phyloP scores from a whole-genome alignment of 257 asterid genomes.

The Petunia axillaris region DNA sequence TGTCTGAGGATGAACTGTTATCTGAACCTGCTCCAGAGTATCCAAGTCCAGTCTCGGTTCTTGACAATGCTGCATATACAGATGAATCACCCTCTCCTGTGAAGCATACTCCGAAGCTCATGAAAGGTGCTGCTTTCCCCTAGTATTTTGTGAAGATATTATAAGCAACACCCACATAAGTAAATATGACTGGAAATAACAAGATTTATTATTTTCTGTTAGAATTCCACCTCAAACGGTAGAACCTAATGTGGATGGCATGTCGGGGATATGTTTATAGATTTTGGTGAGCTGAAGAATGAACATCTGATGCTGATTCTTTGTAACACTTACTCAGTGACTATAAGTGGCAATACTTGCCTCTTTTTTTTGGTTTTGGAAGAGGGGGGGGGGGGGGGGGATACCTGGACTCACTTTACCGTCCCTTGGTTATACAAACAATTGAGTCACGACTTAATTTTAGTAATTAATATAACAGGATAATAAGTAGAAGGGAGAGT shows the following conservation, averaged over 20 bases:
- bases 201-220: background rate
- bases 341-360: background rate
- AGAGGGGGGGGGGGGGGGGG: background rate
- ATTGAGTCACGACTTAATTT: background rate
- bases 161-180: background rate
- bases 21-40: slow-evolving; percentile 58
- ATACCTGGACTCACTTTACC: background rate
- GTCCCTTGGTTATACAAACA: background rate
- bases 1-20: slow-evolving; percentile 53
- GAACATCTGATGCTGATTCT: background rate
- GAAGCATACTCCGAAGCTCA: slow-evolving; percentile 51
- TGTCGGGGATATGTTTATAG: background rate
- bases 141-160: slow-evolving; percentile 16
- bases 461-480: background rate
- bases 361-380: no score
- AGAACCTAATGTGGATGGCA: slow-evolving; percentile 18
- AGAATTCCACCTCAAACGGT: background rate
- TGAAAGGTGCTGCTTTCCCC: slow-evolving; percentile 53
- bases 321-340: background rate
- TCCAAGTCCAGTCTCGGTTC: slow-evolving; percentile 93
- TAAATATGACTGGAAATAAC: background rate
- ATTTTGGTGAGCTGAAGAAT: background rate
- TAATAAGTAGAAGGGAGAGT: background rate
- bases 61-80: slow-evolving; percentile 50
- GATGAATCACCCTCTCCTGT: slow-evolving; percentile 70